phyloP scores from a whole-genome alignment of 306 rosid genomes.

The Sicyos edulis region DNA sequence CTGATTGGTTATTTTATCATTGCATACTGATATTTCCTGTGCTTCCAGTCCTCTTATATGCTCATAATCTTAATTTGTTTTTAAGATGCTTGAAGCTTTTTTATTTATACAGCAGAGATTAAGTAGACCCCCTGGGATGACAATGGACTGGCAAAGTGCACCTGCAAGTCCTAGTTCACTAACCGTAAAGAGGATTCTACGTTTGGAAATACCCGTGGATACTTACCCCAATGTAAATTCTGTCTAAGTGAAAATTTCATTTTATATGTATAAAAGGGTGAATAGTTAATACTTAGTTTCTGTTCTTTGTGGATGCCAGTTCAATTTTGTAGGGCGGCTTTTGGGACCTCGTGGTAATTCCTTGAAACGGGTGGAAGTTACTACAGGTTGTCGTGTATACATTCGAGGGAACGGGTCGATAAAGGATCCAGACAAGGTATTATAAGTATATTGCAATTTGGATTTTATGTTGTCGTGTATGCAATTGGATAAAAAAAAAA shows the following conservation, averaged over 20 bases:
- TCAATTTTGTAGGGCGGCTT: constrained; percentile 97
- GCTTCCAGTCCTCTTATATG: not conserved
- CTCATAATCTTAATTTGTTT: not conserved
- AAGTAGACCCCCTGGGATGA: constrained; percentile 75
- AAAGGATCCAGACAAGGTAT: constrained; percentile 89
- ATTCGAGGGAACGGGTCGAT: constrained; percentile 92
- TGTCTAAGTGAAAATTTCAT: not conserved
- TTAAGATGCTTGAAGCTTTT: not conserved
- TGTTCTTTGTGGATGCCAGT: constrained; percentile 44
- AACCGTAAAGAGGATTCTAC: constrained; percentile 87
- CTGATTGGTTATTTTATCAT: not conserved
- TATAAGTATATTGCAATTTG: constrained; percentile 18
- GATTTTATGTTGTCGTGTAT: no score
- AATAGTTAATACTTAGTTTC: constrained; percentile 2
- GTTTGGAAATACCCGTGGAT: constrained; percentile 92
- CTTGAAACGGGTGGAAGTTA: constrained; percentile 88
- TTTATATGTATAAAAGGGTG: not conserved
- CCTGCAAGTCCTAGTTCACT: constrained; percentile 91
- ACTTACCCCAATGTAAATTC: constrained; percentile 75
- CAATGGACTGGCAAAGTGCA: constrained; percentile 99
- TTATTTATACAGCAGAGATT: constrained; percentile 49
- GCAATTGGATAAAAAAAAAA: no score
- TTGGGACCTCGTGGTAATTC: constrained; percentile 95
- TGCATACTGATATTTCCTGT: not conserved
- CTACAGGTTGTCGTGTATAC: constrained; percentile 91